phyloP scores from a whole-genome alignment of 768 basidiomycete genomes.

The Piloderma croceum region DNA sequence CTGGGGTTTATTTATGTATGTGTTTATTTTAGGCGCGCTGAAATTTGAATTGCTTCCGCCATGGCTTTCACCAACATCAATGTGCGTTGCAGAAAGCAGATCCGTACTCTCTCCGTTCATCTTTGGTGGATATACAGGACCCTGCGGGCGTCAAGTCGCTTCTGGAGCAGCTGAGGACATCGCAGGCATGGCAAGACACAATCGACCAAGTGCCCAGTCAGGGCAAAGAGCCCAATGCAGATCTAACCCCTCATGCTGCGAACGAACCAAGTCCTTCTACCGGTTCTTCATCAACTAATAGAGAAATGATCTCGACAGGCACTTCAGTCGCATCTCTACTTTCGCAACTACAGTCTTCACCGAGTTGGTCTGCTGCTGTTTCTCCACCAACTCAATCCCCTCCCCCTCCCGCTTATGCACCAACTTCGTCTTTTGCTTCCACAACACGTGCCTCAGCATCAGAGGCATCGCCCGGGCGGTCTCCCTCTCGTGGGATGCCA shows the following conservation, averaged over 20 bases:
- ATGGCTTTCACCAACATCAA: constrained; percentile 56
- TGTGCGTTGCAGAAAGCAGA: constrained; percentile 27
- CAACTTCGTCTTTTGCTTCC: constrained; percentile 4
- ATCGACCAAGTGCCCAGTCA: background rate
- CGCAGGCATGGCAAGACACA: constrained; percentile 61
- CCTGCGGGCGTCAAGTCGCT: constrained; percentile 61
- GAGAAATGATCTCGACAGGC: too few relatives aligned
- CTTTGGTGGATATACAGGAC: constrained; percentile 40
- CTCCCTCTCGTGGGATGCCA: constrained; percentile 1
- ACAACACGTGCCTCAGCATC: constrained; percentile 12
- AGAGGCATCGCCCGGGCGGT: constrained; percentile 2
- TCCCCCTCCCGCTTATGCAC: constrained; percentile 10
- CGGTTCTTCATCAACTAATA: constrained; percentile 28
- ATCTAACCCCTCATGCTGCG: background rate
- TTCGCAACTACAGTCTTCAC: constrained; percentile 48
- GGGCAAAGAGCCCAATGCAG: background rate
- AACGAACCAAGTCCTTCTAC: constrained; percentile 5
- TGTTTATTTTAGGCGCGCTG: too few relatives aligned
- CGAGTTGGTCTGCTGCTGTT: constrained; percentile 12
- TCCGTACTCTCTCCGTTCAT: background rate
- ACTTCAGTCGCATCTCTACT: constrained; percentile 56
- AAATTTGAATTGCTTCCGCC: background rate
- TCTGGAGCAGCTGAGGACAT: constrained; percentile 61
- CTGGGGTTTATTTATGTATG: too few relatives aligned
- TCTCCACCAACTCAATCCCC: constrained; percentile 8